Percentiles rank a stretch among this genome's conserved stretches.
Evolutionary conservation across 2,329 filamentous ascomycete genomes (phyloP).

Genomic region (Fusarium sp.): DNA sequence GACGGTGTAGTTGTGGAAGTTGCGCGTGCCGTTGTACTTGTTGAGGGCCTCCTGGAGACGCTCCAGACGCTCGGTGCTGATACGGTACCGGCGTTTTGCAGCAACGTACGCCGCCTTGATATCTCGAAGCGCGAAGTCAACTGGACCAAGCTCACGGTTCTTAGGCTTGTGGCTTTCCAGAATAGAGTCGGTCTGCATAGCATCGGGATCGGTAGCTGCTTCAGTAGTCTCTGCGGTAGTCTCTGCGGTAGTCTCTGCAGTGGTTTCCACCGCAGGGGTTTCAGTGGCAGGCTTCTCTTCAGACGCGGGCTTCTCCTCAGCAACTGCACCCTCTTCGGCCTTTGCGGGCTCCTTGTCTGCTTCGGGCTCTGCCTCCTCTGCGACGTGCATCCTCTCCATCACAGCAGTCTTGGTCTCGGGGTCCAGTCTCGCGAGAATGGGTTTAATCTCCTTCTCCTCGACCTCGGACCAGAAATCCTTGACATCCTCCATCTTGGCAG

Average conservation of each 20-base stretch:
- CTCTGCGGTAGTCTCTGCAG: conserved; percentile 25
- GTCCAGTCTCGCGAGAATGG: conserved; percentile 71
- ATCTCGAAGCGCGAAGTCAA: conserved; percentile 75
- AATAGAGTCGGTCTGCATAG: conserved; percentile 36
- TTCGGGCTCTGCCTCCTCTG: conserved; percentile 45
- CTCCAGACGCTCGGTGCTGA: conserved; percentile 76
- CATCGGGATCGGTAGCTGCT: conserved; percentile 35
- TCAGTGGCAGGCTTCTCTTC: conserved; percentile 41
- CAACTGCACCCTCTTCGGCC: conserved; percentile 15
- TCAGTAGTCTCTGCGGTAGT: conserved; percentile 34
- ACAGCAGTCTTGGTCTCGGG: conserved; percentile 73
- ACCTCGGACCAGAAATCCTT: conserved; percentile 84
- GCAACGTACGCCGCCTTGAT: conserved; percentile 85
- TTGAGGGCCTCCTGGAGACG: conserved; percentile 81
- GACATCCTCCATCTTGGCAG: conserved; percentile 79
- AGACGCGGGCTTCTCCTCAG: conserved; percentile 40
- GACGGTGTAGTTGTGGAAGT: conserved; percentile 98
- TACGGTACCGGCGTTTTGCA: conserved; percentile 87
- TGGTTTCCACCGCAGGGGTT: conserved; percentile 24
- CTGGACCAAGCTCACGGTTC: conserved; percentile 59
- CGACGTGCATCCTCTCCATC: conserved; percentile 68
- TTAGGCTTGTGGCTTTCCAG: conserved; percentile 53
- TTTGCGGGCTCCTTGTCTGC: conserved; percentile 38
- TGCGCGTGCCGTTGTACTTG: conserved; percentile 84
- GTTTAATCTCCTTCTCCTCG: conserved; percentile 84